Evolutionary conservation across 2,329 filamentous ascomycete genomes (phyloP).

Genomic region (Cladobotryum mycophilum): DNA sequence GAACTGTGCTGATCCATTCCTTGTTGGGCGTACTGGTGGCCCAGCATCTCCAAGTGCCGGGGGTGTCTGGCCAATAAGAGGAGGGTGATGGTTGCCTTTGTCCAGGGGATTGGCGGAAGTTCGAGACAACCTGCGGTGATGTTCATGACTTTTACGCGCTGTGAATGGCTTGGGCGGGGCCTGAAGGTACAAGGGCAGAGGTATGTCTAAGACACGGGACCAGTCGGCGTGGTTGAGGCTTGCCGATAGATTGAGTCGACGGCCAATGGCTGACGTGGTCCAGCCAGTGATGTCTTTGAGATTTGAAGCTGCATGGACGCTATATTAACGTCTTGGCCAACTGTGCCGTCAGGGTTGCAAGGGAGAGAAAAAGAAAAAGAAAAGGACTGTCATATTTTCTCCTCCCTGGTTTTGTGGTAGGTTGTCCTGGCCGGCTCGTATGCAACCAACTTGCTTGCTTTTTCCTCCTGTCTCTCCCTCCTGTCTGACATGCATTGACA

Average conservation of each 20-base stretch:
- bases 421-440: neutral
- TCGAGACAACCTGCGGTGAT: neutral
- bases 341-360: too few relatives aligned
- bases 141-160: conserved; percentile 4
- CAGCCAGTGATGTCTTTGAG: neutral
- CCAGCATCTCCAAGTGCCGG: conserved; percentile 7
- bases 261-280: neutral
- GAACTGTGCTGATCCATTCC: conserved; percentile 10
- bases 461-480: too few relatives aligned
- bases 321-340: too few relatives aligned
- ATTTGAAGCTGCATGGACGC: neutral
- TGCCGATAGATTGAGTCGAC: conserved; percentile 2
- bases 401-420: neutral
- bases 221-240: conserved; percentile 4
- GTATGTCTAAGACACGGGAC: conserved; percentile 9
- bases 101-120: conserved; percentile 3
- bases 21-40: neutral
- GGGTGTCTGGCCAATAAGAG: conserved; percentile 5
- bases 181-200: conserved; percentile 1
- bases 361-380: too few relatives aligned
- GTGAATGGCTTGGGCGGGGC: conserved; percentile 1
- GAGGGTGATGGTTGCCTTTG: conserved; percentile 1
- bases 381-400: too few relatives aligned
- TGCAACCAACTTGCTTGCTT: too few relatives aligned
- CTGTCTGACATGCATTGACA: too few relatives aligned